These are phyloP conservation scores for Penicillium paxilli DNA, from an alignment of 495 filamentous ascomycete species.

Conservation along the genomic window DNA sequence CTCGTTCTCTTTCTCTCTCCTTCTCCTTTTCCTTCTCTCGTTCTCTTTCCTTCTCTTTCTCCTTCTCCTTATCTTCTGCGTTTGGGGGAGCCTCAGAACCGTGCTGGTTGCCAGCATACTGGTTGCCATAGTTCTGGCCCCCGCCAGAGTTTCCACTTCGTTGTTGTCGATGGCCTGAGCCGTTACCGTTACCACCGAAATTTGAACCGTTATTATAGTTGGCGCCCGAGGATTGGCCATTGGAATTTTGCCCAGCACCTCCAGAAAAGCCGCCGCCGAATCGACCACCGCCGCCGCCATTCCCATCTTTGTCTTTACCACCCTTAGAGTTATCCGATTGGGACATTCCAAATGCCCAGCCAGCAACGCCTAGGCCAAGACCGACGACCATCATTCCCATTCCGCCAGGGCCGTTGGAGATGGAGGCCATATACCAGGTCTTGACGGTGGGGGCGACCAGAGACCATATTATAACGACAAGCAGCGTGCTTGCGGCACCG, in stretches of 20 bases:
- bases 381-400: conserved; percentile 63
- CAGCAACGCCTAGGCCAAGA: conserved; percentile 67
- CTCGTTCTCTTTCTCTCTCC: conserved; percentile 13
- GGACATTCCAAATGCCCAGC: conserved; percentile 71
- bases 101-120: conserved; percentile 40
- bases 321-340: conserved; percentile 45
- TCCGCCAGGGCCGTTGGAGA: conserved; percentile 55
- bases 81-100: conserved; percentile 23
- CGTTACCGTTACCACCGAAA: conserved; percentile 13
- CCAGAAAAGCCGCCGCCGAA: conserved; percentile 24
- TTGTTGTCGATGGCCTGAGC: conserved; percentile 22
- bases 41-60: conserved; percentile 18
- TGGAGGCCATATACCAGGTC: conserved; percentile 65
- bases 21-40: conserved; percentile 16
- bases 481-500: conserved; percentile 72
- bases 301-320: not conserved
- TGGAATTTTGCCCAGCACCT: conserved; percentile 16
- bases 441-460: conserved; percentile 67
- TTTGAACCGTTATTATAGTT: conserved; percentile 17
- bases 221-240: conserved; percentile 19
- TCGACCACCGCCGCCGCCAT: conserved; percentile 27
- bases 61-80: conserved; percentile 11
- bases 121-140: conserved; percentile 27
- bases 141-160: conserved; percentile 29
- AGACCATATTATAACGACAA: conserved; percentile 64